These are phyloP conservation scores for Chaetoscypha palmicola DNA, from an alignment of 2,329 filamentous ascomycete species.

Conservation along the genomic window DNA sequence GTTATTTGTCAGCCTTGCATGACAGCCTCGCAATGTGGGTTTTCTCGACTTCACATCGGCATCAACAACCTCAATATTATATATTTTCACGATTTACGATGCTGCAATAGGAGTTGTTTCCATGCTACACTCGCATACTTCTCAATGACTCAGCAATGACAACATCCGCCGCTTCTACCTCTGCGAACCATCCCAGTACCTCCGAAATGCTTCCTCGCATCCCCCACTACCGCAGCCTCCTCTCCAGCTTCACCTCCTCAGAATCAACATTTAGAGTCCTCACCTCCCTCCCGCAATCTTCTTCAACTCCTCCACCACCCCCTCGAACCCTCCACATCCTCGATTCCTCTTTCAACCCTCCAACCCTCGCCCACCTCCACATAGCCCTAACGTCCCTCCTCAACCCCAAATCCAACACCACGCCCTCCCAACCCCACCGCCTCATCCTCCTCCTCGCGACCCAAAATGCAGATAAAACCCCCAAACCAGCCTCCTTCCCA, in stretches of 20 bases:
- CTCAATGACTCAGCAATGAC: conserved; percentile 4
- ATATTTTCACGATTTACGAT: no score
- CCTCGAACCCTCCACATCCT: conserved; percentile 46
- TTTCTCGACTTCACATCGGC: no score
- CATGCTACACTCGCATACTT: not conserved
- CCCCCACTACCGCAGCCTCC: conserved; percentile 15
- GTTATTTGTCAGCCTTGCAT: conserved; percentile 5
- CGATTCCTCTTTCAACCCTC: conserved; percentile 64
- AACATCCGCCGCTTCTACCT: not conserved
- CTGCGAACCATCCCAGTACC: conserved; percentile 2
- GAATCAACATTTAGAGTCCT: conserved; percentile 25
- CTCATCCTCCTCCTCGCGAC: conserved; percentile 54
- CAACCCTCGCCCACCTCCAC: conserved; percentile 52
- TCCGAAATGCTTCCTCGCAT: conserved; percentile 17
- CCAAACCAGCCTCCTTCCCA: conserved; percentile 60
- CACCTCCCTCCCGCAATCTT: conserved; percentile 14
- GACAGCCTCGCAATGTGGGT: conserved; percentile 1
- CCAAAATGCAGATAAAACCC: conserved; percentile 59
- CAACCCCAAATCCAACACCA: conserved; percentile 8
- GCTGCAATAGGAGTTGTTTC: no score
- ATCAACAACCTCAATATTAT: no score
- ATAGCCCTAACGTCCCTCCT: conserved; percentile 46
- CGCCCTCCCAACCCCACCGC: conserved; percentile 24
- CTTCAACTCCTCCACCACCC: conserved; percentile 10
- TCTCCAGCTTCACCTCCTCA: conserved; percentile 25